phyloP scores from a whole-genome alignment of 2,329 filamentous ascomycete genomes.

The Westerdykella aurantiaca region DNA sequence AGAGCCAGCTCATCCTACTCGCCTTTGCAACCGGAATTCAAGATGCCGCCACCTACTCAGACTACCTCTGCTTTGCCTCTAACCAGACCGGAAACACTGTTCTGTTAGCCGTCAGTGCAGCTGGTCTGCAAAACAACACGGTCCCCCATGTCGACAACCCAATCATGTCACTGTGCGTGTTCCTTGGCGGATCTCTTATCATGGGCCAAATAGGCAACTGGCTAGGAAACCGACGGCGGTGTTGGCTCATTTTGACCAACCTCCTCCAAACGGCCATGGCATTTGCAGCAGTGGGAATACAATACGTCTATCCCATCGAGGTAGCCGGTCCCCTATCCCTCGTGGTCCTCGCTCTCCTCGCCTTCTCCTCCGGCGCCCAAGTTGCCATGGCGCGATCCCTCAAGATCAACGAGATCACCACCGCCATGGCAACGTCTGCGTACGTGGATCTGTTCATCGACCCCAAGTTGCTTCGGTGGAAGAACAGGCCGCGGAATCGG shows the following conservation, averaged over 20 bases:
- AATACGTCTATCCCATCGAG: not conserved
- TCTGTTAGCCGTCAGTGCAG: conserved; percentile 1
- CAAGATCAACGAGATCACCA: conserved; percentile 5
- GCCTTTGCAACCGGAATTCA: conserved; percentile 8
- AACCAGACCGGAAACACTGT: conserved; percentile 7
- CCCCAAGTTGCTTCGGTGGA: not conserved
- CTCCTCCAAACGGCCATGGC: not conserved
- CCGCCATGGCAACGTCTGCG: conserved; percentile 5
- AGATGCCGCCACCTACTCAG: conserved; percentile 6
- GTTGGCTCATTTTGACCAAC: conserved; percentile 4
- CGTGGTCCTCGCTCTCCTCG: conserved; percentile 2
- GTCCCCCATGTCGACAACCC: not conserved
- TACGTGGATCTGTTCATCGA: conserved; percentile 5
- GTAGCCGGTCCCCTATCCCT: not conserved
- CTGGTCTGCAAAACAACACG: not conserved
- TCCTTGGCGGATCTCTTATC: conserved; percentile 3
- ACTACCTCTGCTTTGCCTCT: conserved; percentile 10
- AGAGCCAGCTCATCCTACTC: conserved; percentile 5
- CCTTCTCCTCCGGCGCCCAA: conserved; percentile 2
- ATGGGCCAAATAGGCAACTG: conserved; percentile 4
- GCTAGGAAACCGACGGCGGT: not conserved
- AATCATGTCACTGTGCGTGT: conserved; percentile 1
- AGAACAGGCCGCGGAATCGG: conserved; percentile 3
- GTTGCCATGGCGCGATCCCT: conserved; percentile 1
- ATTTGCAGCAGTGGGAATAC: not conserved